These are phyloP conservation scores for Plectosphaerella plurivora DNA, from an alignment of 2,329 filamentous ascomycete species.

Conservation along the genomic window DNA sequence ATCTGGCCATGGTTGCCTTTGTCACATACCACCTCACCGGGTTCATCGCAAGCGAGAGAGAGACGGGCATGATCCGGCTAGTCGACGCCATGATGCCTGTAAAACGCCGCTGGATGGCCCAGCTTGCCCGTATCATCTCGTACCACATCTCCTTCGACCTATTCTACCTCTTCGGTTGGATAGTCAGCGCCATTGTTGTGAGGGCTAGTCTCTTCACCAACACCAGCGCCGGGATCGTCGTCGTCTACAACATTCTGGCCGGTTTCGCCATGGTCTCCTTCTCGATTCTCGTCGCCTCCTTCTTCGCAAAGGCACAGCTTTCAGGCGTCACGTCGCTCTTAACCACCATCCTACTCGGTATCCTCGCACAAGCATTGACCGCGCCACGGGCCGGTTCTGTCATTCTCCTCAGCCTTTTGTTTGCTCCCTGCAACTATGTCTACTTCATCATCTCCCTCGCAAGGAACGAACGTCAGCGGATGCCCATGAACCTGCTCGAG, in stretches of 20 bases:
- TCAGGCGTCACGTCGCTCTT: conserved; percentile 79
- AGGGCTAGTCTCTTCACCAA: conserved; percentile 58
- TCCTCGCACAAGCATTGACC: conserved; percentile 73
- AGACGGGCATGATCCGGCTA: conserved; percentile 66
- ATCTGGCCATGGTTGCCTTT: conserved; percentile 65
- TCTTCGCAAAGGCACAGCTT: conserved; percentile 84
- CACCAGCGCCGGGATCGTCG: conserved; percentile 60
- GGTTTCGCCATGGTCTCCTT: conserved; percentile 76
- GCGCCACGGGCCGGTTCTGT: conserved; percentile 60
- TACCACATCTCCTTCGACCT: conserved; percentile 65
- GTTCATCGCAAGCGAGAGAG: conserved; percentile 65
- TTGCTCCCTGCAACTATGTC: conserved; percentile 84
- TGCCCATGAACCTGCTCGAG: conserved; percentile 56
- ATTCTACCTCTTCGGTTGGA: conserved; percentile 48
- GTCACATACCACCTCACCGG: conserved; percentile 70
- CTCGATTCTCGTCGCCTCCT: conserved; percentile 73
- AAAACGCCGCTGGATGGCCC: conserved; percentile 44
- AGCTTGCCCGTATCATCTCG: conserved; percentile 37
- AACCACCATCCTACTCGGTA: conserved; percentile 67
- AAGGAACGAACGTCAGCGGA: conserved; percentile 63
- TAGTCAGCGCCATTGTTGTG: conserved; percentile 58
- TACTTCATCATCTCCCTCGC: conserved; percentile 74
- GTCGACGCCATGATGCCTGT: conserved; percentile 72
- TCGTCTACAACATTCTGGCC: conserved; percentile 71
- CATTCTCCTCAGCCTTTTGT: conserved; percentile 67